phyloP scores from a whole-genome alignment of 176 grass and related monocot species.

The Aegilops speltoides region DNA sequence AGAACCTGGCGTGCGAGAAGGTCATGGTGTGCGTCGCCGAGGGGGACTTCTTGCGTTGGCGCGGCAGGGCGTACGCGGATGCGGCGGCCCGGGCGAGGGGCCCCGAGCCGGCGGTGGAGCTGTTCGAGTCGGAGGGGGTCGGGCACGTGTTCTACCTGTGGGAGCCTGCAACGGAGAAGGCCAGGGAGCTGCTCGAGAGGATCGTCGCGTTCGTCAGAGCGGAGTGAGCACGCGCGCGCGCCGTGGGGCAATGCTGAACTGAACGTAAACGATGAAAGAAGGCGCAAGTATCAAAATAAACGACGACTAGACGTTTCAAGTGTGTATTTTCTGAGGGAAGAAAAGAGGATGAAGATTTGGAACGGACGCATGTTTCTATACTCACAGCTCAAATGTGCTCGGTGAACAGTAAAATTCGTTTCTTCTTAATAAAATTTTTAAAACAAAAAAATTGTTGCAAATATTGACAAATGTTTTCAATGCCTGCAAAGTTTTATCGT shows the following conservation, averaged over 20 bases:
- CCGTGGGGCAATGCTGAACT: background rate
- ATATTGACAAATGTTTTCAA: too few relatives aligned
- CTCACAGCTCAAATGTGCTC: too few relatives aligned
- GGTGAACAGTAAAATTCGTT: too few relatives aligned
- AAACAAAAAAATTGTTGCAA: too few relatives aligned
- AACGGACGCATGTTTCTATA: too few relatives aligned
- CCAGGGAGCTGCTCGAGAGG: conserved; percentile 30
- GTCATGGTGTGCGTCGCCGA: conserved; percentile 55
- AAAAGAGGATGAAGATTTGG: background rate
- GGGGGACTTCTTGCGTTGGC: conserved; percentile 32
- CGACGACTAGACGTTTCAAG: background rate
- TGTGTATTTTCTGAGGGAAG: background rate
- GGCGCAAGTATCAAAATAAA: background rate
- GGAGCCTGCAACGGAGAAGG: conserved; percentile 41
- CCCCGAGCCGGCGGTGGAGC: conserved; percentile 15
- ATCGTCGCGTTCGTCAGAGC: conserved; percentile 34
- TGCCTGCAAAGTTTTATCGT: too few relatives aligned
- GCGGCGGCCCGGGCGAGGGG: conserved; percentile 24
- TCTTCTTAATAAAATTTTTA: too few relatives aligned
- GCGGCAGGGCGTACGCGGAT: conserved; percentile 48
- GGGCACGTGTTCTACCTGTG: conserved; percentile 51
- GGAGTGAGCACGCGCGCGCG: background rate
- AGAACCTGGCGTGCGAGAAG: conserved; percentile 34
- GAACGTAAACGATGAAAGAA: background rate
- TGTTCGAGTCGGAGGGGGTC: conserved; percentile 45